Evolutionary conservation across 495 filamentous ascomycete genomes (phyloP).

Genomic region (Aspergillus cavernicola): DNA sequence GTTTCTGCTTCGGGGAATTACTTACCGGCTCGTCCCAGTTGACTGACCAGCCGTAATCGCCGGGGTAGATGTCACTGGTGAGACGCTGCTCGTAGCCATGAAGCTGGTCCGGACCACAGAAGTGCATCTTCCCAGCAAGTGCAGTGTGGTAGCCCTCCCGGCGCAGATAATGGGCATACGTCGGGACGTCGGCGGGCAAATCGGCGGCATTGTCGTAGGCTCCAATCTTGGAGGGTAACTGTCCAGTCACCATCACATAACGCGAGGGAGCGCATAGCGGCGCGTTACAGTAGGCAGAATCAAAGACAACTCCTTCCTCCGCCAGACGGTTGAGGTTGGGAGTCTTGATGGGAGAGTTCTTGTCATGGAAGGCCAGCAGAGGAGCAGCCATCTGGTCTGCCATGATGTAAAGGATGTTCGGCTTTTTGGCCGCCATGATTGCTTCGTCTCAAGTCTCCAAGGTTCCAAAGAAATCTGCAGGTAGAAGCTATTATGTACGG

Average conservation of each 20-base stretch:
- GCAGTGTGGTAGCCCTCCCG: constrained; percentile 81
- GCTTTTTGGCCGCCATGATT: constrained; percentile 48
- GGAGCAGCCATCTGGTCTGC: constrained; percentile 89
- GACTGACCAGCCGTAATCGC: constrained; percentile 84
- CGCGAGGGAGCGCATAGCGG: constrained; percentile 85
- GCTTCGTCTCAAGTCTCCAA: neutral
- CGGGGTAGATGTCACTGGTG: constrained; percentile 90
- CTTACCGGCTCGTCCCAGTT: constrained; percentile 78
- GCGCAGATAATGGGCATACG: constrained; percentile 87
- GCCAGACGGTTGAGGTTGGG: constrained; percentile 82
- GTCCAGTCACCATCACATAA: constrained; percentile 84
- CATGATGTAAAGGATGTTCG: constrained; percentile 86
- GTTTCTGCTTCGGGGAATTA: constrained; percentile 3
- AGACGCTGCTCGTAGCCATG: constrained; percentile 86
- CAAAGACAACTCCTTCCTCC: constrained; percentile 73
- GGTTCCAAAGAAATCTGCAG: neutral
- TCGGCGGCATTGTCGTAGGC: constrained; percentile 84
- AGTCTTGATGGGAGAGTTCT: constrained; percentile 75
- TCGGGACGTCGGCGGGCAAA: constrained; percentile 70
- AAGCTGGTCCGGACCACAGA: constrained; percentile 81
- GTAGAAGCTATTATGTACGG: neutral
- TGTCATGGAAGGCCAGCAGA: constrained; percentile 77
- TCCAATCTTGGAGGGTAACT: constrained; percentile 79
- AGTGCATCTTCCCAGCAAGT: constrained; percentile 92
- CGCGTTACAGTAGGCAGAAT: constrained; percentile 85